phyloP scores from a whole-genome alignment of 1,284 basidiomycete genomes.

The Moesziomyces globuligerus region DNA sequence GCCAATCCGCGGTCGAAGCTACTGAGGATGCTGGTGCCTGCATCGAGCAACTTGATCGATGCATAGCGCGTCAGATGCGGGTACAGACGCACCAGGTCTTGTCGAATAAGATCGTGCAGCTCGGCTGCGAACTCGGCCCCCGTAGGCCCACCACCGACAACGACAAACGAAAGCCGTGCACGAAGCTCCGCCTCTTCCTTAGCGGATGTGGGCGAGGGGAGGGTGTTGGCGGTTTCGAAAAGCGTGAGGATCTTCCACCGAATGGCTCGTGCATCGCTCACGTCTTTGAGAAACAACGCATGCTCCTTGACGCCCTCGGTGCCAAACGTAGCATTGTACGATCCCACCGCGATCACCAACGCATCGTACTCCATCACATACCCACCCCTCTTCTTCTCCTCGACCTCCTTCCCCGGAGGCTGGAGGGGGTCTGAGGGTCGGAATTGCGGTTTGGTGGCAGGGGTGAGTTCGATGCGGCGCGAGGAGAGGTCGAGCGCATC shows the following conservation, averaged over 20 bases:
- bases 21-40: conserved; percentile 56
- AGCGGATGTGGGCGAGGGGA: conserved; percentile 76
- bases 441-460: conserved; percentile 24
- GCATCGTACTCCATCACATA: conserved; percentile 72
- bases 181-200: conserved; percentile 70
- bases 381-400: neutral
- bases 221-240: conserved; percentile 77
- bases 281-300: conserved; percentile 75
- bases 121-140: conserved; percentile 72
- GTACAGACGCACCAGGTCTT: conserved; percentile 74
- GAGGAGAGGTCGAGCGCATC: conserved; percentile 39
- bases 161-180: conserved; percentile 36
- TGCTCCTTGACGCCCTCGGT: conserved; percentile 67
- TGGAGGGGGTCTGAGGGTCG: conserved; percentile 74
- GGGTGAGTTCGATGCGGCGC: conserved; percentile 16
- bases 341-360: conserved; percentile 83
- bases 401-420: neutral
- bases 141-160: conserved; percentile 56
- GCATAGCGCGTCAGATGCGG: conserved; percentile 48
- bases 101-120: conserved; percentile 76
- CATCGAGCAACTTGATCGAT: conserved; percentile 51
- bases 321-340: conserved; percentile 80
- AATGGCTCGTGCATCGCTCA: conserved; percentile 82
- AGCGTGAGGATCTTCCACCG: conserved; percentile 79
- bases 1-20: conserved; percentile 58